phyloP scores from a whole-genome alignment of 345 rosid genomes.

The Aethionema arabicum region DNA sequence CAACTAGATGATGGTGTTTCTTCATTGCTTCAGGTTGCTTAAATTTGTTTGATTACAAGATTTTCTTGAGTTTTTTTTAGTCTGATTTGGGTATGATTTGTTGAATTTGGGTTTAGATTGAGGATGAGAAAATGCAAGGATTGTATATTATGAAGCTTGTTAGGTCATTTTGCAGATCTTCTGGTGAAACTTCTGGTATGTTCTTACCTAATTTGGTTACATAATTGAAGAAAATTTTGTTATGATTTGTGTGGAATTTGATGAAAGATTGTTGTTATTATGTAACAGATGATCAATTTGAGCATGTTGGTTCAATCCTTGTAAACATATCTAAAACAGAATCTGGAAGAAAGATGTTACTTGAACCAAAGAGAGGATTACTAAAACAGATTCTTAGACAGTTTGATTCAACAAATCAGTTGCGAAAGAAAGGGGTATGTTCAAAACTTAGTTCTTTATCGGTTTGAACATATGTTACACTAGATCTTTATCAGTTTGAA shows the following conservation, averaged over 20 bases:
- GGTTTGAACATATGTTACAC: no score
- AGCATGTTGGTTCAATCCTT: slow-evolving; percentile 90
- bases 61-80: neutral
- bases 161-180: slow-evolving; percentile 79
- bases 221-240: neutral
- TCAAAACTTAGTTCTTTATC: neutral
- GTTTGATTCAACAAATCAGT: slow-evolving; percentile 62
- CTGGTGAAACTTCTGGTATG: slow-evolving; percentile 54
- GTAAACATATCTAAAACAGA: slow-evolving; percentile 85
- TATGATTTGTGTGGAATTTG: neutral
- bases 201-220: slow-evolving; percentile 1
- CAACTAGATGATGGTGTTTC: slow-evolving; percentile 76
- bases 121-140: slow-evolving; percentile 75
- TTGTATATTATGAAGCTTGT: slow-evolving; percentile 80
- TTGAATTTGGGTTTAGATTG: slow-evolving; percentile 40
- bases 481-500: no score
- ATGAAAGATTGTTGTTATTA: neutral
- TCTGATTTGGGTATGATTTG: neutral
- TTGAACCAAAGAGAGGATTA: slow-evolving; percentile 77
- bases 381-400: slow-evolving; percentile 82
- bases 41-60: neutral
- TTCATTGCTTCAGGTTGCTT: slow-evolving; percentile 80
- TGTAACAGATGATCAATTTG: slow-evolving; percentile 77
- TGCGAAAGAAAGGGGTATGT: slow-evolving; percentile 88
- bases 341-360: slow-evolving; percentile 70